Evolutionary conservation across 1,284 basidiomycete genomes (phyloP).

Genomic region (Ceratobasidium sp.): DNA sequence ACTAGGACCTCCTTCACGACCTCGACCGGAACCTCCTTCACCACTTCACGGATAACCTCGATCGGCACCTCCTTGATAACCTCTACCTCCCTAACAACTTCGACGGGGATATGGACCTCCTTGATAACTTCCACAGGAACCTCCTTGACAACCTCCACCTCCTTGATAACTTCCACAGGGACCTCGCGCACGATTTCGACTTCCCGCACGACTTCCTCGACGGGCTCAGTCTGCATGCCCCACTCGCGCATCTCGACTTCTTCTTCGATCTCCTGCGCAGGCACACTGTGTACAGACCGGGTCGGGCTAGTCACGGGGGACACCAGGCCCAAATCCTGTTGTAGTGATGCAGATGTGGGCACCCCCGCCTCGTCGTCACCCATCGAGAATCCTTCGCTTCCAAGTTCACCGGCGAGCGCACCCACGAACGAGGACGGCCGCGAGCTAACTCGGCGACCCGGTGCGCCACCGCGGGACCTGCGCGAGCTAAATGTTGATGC

Average conservation of each 20-base stretch:
- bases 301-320: constrained; percentile 61
- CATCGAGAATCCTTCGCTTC: constrained; percentile 49
- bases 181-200: constrained; percentile 51
- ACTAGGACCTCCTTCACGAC: constrained; percentile 53
- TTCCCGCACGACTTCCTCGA: constrained; percentile 50
- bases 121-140: constrained; percentile 37
- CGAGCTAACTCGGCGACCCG: constrained; percentile 59
- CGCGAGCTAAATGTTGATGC: constrained; percentile 58
- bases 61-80: constrained; percentile 36
- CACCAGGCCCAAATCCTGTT: constrained; percentile 55
- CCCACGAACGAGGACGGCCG: constrained; percentile 75
- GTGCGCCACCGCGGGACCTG: constrained; percentile 55
- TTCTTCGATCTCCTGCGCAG: constrained; percentile 51
- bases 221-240: constrained; percentile 53
- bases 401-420: constrained; percentile 72
- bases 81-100: constrained; percentile 48
- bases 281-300: constrained; percentile 58
- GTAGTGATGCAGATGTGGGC: constrained; percentile 34
- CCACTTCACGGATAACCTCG: constrained; percentile 49
- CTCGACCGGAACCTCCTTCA: constrained; percentile 55
- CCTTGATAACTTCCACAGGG: constrained; percentile 49
- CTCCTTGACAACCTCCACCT: constrained; percentile 52
- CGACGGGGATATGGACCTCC: constrained; percentile 46
- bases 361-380: not conserved
- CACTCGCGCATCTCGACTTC: constrained; percentile 51